Base-by-base conservation (phyloP, 768 basidiomycete species). In the Lactarius hatsudake region DNA sequence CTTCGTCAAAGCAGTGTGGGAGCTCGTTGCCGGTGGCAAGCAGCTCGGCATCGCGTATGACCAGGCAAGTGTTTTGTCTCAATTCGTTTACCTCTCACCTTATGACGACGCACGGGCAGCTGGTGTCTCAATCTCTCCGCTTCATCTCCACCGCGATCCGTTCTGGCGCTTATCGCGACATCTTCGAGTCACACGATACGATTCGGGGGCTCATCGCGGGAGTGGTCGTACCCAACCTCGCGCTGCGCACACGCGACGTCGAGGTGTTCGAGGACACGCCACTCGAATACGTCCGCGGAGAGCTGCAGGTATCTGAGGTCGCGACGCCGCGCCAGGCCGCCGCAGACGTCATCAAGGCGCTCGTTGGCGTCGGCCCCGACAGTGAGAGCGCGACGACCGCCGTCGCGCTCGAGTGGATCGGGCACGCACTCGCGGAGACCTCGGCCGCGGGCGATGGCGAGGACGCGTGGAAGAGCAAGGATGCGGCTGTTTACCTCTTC, bases 211-310 rank as follows among this genome's bases (percentile, higher is more conserved):
- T 99, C 64, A 86, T 94, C 6, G 88, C 94, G 76, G 90, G 92
- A 61, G 93, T 98, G 65, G 90, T 98, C 30, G 83, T 98, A 32
- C 95, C 96, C n/a, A 98, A 97, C 72, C 92, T 97, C 66, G 81
- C 85, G 17, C 81, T 98, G 17, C 85, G 95, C 68, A 89, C 91
- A 45, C 91, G 94, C 71, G 96, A 98, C 64, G 83, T 93, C 59
- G 97, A 99, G 73, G 89, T 94, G 76, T 98, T 99, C 73, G 95
- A 97, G 77, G 97, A 98, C 68, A 96, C 97, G 71, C 96, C 97
- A 0, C 84, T 96, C 45, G 96, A 98, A 74, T 98, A 90, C 75
- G 92, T 98, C 71, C 75, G 74, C 18, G 65, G 78, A 65, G 71
- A 71, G 28, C 43, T 70, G 73, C 69, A 85, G 67, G 66, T 85